Conservation (phyloP, 805 yeast genomes). For the Wickerhamomyces sydowiorum region DNA sequence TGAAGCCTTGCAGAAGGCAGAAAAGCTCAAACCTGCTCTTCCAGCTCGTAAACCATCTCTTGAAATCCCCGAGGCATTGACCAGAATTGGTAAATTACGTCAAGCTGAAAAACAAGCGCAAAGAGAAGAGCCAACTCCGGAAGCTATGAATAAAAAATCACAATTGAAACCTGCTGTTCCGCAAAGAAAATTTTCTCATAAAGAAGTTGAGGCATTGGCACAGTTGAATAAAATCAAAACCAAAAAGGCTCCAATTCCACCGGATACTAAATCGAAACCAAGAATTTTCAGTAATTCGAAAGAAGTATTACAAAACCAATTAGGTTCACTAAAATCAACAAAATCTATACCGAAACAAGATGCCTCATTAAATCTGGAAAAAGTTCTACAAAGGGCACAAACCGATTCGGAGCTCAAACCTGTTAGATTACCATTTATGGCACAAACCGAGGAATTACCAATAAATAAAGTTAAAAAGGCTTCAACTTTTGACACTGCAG, state of each 20-base stretch:
- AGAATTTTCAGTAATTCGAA: constrained; percentile 19
- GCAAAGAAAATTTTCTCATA: constrained; percentile 9
- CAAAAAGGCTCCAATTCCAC: constrained; percentile 1
- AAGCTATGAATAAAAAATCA: constrained; percentile 8
- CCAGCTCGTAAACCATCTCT: constrained; percentile 17
- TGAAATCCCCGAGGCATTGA: constrained; percentile 18
- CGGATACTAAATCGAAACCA: constrained; percentile 12
- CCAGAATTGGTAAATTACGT: constrained; percentile 3
- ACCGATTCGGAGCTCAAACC: constrained; percentile 12
- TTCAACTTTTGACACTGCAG: constrained; percentile 15
- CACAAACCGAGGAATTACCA: background rate
- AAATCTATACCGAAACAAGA: background rate
- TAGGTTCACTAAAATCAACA: constrained; percentile 10
- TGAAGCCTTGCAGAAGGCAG: constrained; percentile 15
- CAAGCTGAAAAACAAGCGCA: background rate
- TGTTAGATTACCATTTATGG: constrained; percentile 1
- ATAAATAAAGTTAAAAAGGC: constrained; percentile 11
- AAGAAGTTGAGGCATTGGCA: constrained; percentile 16
- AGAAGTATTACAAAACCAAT: constrained; percentile 9
- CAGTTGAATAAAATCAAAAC: constrained; percentile 13
- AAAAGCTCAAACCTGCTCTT: constrained; percentile 16
- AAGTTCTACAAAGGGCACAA: constrained; percentile 2
- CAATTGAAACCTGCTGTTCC: constrained; percentile 13
- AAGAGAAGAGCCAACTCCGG: constrained; percentile 6
- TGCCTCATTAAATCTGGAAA: background rate